Conservation (phyloP, 2,329 filamentous ascomycete genomes). For the Proliferodiscus dingleyae region DNA sequence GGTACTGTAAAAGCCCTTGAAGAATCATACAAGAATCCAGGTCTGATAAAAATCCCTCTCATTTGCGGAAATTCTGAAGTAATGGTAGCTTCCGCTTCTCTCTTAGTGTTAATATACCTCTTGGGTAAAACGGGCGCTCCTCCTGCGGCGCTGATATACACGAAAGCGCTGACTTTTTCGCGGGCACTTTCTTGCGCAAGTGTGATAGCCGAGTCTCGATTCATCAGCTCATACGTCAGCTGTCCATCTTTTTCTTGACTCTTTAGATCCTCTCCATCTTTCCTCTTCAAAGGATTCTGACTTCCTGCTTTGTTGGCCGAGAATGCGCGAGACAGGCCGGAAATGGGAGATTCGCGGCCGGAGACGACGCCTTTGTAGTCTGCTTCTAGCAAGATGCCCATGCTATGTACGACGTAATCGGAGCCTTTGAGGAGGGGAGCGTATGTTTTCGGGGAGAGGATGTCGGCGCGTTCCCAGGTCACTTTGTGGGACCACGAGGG, state of each 20-base stretch:
- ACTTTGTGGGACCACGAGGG: constrained; percentile 81
- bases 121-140: constrained; percentile 79
- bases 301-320: constrained; percentile 58
- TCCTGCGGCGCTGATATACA: constrained; percentile 83
- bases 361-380: constrained; percentile 93
- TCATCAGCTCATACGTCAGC: constrained; percentile 96
- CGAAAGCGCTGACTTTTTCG: constrained; percentile 64
- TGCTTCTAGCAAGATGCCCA: constrained; percentile 93
- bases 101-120: constrained; percentile 86
- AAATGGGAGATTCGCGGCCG: constrained; percentile 75
- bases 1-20: constrained; percentile 78
- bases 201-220: constrained; percentile 80
- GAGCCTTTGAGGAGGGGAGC: constrained; percentile 68
- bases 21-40: constrained; percentile 85
- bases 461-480: constrained; percentile 82
- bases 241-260: constrained; percentile 66
- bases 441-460: constrained; percentile 79
- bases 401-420: constrained; percentile 84
- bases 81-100: constrained; percentile 80
- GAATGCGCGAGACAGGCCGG: constrained; percentile 76
- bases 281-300: constrained; percentile 64
- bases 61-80: constrained; percentile 66
- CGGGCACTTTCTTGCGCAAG: constrained; percentile 71
- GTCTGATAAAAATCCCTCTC: constrained; percentile 76
- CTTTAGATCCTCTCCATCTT: constrained; percentile 54